Evolutionary conservation across 345 rosid species (phyloP).

Genomic region (Melaleuca alternifolia): DNA sequence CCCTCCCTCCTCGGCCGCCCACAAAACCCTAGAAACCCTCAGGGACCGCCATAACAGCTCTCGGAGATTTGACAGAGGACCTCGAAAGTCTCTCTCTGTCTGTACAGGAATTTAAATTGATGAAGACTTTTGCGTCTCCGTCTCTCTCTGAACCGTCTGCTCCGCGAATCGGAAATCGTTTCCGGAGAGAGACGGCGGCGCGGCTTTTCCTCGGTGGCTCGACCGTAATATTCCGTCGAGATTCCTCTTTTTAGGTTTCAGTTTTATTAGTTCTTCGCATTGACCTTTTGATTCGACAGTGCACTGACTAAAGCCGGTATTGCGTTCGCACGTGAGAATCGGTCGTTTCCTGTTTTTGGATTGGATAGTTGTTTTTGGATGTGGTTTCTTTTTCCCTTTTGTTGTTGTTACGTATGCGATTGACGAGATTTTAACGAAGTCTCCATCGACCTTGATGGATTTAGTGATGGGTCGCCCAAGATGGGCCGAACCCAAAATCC

Average conservation of each 20-base stretch:
- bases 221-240: neutral
- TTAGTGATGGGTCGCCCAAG: too few relatives aligned
- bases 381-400: neutral
- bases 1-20: neutral
- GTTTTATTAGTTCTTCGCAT: neutral
- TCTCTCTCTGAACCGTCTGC: neutral
- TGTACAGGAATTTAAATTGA: neutral
- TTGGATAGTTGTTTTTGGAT: neutral
- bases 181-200: neutral
- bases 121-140: neutral
- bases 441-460: neutral
- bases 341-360: neutral
- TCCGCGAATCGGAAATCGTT: neutral
- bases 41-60: constrained; percentile 28
- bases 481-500: too few relatives aligned
- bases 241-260: neutral
- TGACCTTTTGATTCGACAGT: neutral
- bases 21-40: constrained; percentile 28
- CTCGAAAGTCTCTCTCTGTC: neutral
- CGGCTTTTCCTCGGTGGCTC: neutral
- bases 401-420: neutral
- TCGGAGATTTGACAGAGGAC: neutral
- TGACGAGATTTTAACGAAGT: neutral
- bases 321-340: neutral
- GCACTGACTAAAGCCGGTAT: neutral